phyloP scores from a whole-genome alignment of 169 alveolate species.

The Pseudocohnilembus persalinus region DNA sequence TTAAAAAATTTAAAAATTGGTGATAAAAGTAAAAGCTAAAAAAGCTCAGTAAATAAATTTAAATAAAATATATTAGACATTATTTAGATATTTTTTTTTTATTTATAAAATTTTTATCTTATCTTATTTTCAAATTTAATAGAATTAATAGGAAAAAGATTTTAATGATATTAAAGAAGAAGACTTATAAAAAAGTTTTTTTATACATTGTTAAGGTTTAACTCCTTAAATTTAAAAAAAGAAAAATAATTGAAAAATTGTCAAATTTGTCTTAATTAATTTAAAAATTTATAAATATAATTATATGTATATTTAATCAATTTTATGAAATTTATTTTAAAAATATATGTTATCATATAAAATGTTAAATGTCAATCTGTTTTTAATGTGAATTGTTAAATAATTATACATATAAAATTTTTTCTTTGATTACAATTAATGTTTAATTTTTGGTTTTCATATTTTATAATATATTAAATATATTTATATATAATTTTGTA shows the following conservation, averaged over 20 bases:
- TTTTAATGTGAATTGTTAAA: no score
- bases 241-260: background rate
- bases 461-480: no score
- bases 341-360: no score
- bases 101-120: background rate
- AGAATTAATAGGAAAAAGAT: background rate
- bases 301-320: no score
- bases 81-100: background rate
- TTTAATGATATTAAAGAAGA: constrained; percentile 1
- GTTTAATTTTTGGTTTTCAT: no score
- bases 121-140: background rate
- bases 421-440: no score
- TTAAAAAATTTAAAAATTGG: background rate
- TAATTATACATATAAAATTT: no score
- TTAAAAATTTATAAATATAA: no score
- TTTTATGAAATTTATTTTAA: no score
- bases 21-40: background rate
- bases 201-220: constrained; percentile 14
- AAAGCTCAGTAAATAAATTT: constrained; percentile 9
- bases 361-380: no score
- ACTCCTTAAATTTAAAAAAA: constrained; percentile 19
- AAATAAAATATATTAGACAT: background rate
- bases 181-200: constrained; percentile 22
- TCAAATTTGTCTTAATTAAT: no score
- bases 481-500: no score